Base-by-base conservation (phyloP, 441 rosid species). In the Capsella rubella region DNA sequence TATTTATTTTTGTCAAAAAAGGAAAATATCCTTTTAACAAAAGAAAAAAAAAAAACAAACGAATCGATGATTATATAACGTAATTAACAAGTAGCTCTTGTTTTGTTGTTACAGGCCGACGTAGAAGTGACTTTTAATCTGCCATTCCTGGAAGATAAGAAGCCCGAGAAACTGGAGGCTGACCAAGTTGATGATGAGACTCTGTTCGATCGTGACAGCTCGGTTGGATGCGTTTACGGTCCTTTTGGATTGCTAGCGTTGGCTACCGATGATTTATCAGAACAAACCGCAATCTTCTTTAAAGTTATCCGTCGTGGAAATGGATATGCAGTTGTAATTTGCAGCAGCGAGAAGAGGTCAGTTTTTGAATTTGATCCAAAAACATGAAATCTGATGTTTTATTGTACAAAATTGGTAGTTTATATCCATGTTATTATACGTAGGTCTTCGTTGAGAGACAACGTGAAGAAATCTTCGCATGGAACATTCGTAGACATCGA, bases 171-270 rank as follows among this genome's bases (percentile, higher is more conserved):
- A 37, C 14, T 61, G 34, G 69, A 67, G 4, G 11, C 74, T 35
- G 58, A 15, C 16, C 47, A 61, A 21, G 60, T 61, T 11, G 62
- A n/a, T 61, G 74, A 73, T 15, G 40, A 5, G 32, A 9, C 6
- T 35, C 31, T 78, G 62, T 78, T 67, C 69, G 45, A 53, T 10
- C 71, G 65, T 45, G 60, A 68, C 40, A 68, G 2, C 29, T 62
- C 16, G 32, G 50, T 5, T 3, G 34, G 64, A 31, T 67, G 78
- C 6, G 53, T 58, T 40, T 67, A 77, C 16, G 91, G 94, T 40
- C 97, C 97, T 31, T 92, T 92, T 59, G 94, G 97, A 14, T 58
- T 92, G 70, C 51, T 85, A 74, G 82, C 80, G 28, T 82, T 89
- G 60, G 94, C 91, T 6, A 61, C 85, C 31, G 65, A 79, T 74